Evolutionary conservation across 495 filamentous ascomycete genomes (phyloP).

Genomic region (Annulohypoxylon moriforme): DNA sequence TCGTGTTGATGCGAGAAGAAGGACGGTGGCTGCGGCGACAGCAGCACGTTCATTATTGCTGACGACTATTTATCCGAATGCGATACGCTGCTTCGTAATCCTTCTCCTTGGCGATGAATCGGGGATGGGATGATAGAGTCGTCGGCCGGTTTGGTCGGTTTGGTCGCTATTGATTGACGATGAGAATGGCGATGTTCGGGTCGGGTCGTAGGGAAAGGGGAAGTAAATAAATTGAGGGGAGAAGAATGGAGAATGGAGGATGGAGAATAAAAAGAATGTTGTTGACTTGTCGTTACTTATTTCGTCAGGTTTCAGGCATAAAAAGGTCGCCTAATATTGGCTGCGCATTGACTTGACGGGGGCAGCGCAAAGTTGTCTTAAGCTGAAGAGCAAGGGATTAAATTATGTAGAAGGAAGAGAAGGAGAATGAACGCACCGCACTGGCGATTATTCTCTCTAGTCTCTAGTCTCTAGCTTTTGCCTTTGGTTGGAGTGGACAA

Average conservation of each 20-base stretch:
- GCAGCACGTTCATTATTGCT: conserved; percentile 62
- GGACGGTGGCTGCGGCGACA: conserved; percentile 70
- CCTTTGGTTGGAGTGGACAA: conserved; percentile 1
- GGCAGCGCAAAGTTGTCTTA: conserved; percentile 6
- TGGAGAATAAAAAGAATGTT: conserved; percentile 26
- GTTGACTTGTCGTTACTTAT: conserved; percentile 34
- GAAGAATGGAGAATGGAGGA: conserved; percentile 9
- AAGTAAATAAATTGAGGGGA: conserved; percentile 32
- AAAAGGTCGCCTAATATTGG: conserved; percentile 24
- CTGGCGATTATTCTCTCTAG: background rate
- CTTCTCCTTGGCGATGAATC: background rate
- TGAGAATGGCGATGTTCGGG: background rate
- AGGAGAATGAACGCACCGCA: background rate
- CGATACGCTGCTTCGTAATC: conserved; percentile 1
- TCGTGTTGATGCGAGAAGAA: conserved; percentile 83
- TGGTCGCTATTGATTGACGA: background rate
- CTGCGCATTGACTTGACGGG: conserved; percentile 25
- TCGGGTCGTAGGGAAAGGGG: background rate
- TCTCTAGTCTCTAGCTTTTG: background rate
- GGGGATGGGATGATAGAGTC: background rate
- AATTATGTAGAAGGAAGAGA: background rate
- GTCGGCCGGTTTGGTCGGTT: background rate
- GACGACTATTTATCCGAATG: conserved; percentile 2
- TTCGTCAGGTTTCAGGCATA: conserved; percentile 19
- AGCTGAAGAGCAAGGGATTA: conserved; percentile 7